phyloP scores from a whole-genome alignment of 2,329 filamentous ascomycete genomes.

The Epichloe sp. region DNA sequence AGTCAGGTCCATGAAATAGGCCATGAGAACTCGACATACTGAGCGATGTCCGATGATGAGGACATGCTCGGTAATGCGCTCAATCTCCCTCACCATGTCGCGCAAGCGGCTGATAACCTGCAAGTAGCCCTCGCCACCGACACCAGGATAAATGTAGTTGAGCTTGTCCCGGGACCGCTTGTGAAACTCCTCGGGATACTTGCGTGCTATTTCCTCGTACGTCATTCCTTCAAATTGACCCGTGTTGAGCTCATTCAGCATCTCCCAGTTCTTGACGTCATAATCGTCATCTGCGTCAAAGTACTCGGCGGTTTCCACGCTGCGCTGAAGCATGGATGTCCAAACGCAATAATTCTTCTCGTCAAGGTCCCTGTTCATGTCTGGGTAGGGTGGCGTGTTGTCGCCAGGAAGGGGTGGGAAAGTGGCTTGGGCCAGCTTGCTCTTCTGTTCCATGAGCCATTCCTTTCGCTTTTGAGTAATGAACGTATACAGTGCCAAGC shows the following conservation, averaged over 20 bases:
- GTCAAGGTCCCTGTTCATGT: slow-evolving; percentile 55
- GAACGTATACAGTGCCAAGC: slow-evolving; percentile 66
- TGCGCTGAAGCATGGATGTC: slow-evolving; percentile 92
- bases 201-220: slow-evolving; percentile 75
- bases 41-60: slow-evolving; percentile 87
- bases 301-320: slow-evolving; percentile 73
- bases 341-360: slow-evolving; percentile 94
- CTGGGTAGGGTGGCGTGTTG: slow-evolving; percentile 87
- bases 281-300: slow-evolving; percentile 89
- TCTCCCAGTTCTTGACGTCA: slow-evolving; percentile 93
- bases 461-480: slow-evolving; percentile 66
- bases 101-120: slow-evolving; percentile 93
- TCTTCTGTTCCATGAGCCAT: slow-evolving; percentile 74
- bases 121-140: slow-evolving; percentile 90
- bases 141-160: slow-evolving; percentile 89
- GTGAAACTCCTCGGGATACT: slow-evolving; percentile 67
- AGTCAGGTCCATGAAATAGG: slow-evolving; percentile 90
- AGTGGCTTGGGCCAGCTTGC: slow-evolving; percentile 60
- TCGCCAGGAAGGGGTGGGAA: slow-evolving; percentile 89
- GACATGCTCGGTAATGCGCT: slow-evolving; percentile 92
- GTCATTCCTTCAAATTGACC: slow-evolving; percentile 91
- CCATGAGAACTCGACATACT: slow-evolving; percentile 81
- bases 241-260: slow-evolving; percentile 92
- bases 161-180: slow-evolving; percentile 78
- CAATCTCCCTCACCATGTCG: slow-evolving; percentile 95